These are phyloP conservation scores for Dillenia turbinata DNA, from an alignment of 164 flowering plant species.

Conservation along the genomic window DNA sequence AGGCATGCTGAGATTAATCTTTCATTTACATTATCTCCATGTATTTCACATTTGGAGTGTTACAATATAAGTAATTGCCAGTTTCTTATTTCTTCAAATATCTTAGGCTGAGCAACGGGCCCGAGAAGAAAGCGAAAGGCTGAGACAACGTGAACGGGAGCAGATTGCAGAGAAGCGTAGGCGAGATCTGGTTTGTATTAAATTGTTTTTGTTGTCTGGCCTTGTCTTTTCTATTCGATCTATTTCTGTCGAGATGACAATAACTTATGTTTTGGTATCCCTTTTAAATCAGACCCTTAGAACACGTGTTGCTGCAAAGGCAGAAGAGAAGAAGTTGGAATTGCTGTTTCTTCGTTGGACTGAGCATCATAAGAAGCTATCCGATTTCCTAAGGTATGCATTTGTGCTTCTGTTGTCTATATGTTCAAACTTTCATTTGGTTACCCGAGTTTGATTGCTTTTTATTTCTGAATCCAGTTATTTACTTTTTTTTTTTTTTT, in stretches of 20 bases:
- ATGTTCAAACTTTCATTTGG: too few species aligned
- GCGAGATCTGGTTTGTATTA: slow-evolving; percentile 77
- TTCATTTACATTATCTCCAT: too few species aligned
- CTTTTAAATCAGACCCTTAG: slow-evolving; percentile 56
- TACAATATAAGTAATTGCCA: too few species aligned
- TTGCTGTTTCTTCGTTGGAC: slow-evolving; percentile 94
- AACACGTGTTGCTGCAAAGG: slow-evolving; percentile 96
- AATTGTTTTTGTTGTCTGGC: neutral
- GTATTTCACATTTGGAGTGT: too few species aligned
- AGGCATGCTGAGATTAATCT: too few species aligned
- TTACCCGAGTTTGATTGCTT: too few species aligned
- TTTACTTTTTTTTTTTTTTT: neutral
- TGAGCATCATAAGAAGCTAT: slow-evolving; percentile 89
- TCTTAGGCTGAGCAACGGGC: slow-evolving; percentile 92
- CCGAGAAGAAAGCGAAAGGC: slow-evolving; percentile 91
- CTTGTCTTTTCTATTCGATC: neutral
- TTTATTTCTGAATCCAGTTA: neutral
- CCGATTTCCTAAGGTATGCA: slow-evolving; percentile 78
- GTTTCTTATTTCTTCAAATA: too few species aligned
- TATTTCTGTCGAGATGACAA: neutral
- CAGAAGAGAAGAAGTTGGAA: slow-evolving; percentile 96
- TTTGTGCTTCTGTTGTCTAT: neutral
- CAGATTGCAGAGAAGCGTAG: slow-evolving; percentile 84
- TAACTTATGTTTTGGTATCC: neutral
- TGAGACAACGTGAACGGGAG: slow-evolving; percentile 95